A percentile compares a stretch with the other conserved stretches of the same genome.
Evolutionary conservation across 2,329 filamentous ascomycete species (phyloP).

Genomic region (Clarireedia monteithiana): DNA sequence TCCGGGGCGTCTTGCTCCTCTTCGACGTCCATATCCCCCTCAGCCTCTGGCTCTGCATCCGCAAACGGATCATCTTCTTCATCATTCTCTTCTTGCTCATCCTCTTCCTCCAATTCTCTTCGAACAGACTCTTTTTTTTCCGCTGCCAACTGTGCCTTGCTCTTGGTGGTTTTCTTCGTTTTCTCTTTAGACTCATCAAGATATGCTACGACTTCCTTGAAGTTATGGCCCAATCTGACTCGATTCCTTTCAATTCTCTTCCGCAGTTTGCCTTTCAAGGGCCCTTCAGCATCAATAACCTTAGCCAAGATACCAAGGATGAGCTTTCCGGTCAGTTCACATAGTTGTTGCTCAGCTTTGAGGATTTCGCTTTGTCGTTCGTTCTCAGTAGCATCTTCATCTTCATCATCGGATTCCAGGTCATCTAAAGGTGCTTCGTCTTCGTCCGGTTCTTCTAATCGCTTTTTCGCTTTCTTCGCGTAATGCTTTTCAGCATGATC

Average conservation of each 20-base stretch:
- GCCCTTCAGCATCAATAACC: conserved; percentile 59
- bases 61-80: conserved; percentile 35
- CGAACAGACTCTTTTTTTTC: conserved; percentile 37
- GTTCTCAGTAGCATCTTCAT: conserved; percentile 45
- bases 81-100: conserved; percentile 18
- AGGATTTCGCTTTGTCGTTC: conserved; percentile 59
- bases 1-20: conserved; percentile 44
- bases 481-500: conserved; percentile 67
- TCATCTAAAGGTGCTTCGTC: conserved; percentile 67
- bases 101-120: conserved; percentile 23
- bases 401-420: conserved; percentile 51
- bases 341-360: conserved; percentile 76
- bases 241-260: conserved; percentile 73
- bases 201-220: conserved; percentile 74
- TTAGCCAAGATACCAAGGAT: conserved; percentile 72
- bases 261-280: conserved; percentile 55
- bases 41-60: conserved; percentile 46
- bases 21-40: conserved; percentile 42
- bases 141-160: conserved; percentile 36
- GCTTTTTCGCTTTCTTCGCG: conserved; percentile 60
- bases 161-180: conserved; percentile 28
- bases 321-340: conserved; percentile 76
- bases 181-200: conserved; percentile 62
- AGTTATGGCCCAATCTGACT: conserved; percentile 72
- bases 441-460: conserved; percentile 56